phyloP scores from a whole-genome alignment of 2,329 filamentous ascomycete species.

The Trichoderma polysporum region DNA sequence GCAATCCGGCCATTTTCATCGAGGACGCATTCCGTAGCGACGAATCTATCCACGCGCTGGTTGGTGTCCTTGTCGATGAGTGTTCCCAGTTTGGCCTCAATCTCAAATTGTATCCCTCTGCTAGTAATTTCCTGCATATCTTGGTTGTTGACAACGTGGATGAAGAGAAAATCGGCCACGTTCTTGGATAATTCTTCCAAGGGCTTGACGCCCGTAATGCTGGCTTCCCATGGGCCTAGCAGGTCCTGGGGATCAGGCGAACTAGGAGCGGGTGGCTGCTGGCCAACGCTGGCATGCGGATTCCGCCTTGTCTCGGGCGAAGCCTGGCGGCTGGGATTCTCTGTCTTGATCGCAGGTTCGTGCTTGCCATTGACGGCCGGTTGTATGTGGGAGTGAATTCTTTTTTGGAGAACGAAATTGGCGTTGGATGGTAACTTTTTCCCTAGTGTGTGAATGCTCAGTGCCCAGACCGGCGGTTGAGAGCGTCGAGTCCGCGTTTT shows the following conservation, averaged over 20 bases:
- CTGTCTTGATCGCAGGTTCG: conserved; percentile 31
- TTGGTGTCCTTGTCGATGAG: conserved; percentile 73
- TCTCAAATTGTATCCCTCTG: conserved; percentile 75
- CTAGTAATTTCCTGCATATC: conserved; percentile 63
- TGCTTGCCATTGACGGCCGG: conserved; percentile 40
- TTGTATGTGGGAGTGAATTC: conserved; percentile 30
- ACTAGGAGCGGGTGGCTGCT: conserved; percentile 24
- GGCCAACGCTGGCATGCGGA: conserved; percentile 28
- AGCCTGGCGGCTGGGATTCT: conserved; percentile 43
- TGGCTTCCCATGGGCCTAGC: conserved; percentile 62
- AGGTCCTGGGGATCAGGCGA: conserved; percentile 36
- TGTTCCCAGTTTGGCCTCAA: conserved; percentile 89
- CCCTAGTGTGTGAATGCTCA: conserved; percentile 37
- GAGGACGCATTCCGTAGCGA: conserved; percentile 71
- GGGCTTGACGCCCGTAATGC: conserved; percentile 68
- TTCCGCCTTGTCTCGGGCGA: conserved; percentile 48
- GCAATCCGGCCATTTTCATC: conserved; percentile 58
- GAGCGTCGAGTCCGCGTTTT: conserved; percentile 43
- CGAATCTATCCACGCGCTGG: conserved; percentile 64
- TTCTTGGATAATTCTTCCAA: conserved; percentile 71
- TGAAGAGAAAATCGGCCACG: conserved; percentile 79
- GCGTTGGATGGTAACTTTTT: conserved; percentile 41
- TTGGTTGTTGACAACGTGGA: conserved; percentile 66
- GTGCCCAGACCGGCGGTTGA: conserved; percentile 51
- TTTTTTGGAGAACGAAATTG: conserved; percentile 49